Conservation (phyloP, 208 protist species). For the Trypanosomatidae sp. region DNA sequence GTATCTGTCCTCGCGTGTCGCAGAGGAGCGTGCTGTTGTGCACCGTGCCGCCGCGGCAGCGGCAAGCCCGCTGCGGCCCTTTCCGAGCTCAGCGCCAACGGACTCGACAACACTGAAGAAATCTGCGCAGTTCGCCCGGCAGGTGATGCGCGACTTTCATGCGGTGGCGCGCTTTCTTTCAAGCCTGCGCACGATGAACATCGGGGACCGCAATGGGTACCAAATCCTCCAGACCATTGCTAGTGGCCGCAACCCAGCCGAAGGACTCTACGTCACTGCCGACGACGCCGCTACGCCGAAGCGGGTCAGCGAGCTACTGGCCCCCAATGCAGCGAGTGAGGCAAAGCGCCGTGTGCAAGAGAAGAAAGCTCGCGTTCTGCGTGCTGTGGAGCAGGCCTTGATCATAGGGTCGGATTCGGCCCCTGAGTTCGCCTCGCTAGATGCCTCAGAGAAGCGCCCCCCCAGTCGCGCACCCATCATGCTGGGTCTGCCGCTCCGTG, state of each 20-base stretch:
- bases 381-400: conserved; percentile 57
- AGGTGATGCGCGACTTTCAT: conserved; percentile 66
- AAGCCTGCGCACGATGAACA: conserved; percentile 72
- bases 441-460: not conserved
- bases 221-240: conserved; percentile 45
- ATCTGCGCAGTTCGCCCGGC: conserved; percentile 52
- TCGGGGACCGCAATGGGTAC: conserved; percentile 50
- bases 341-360: conserved; percentile 30
- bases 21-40: conserved; percentile 12
- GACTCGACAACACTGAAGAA: conserved; percentile 23
- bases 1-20: conserved; percentile 21
- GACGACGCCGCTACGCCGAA: conserved; percentile 22
- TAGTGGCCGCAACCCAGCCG: conserved; percentile 28
- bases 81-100: not conserved
- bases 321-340: conserved; percentile 5
- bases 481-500: conserved; percentile 15
- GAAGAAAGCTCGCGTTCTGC: conserved; percentile 56
- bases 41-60: conserved; percentile 13
- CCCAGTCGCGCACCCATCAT: not conserved
- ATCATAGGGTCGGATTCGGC: not conserved
- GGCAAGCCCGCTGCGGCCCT: conserved; percentile 1
- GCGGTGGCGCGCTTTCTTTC: conserved; percentile 61
- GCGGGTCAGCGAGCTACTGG: conserved; percentile 8
- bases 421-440: not conserved
- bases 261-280: conserved; percentile 31